Percentiles rank a stretch among this genome's conserved stretches.
phyloP scores from a whole-genome alignment of 2,329 filamentous ascomycete genomes.

The Balansia obtecta region DNA sequence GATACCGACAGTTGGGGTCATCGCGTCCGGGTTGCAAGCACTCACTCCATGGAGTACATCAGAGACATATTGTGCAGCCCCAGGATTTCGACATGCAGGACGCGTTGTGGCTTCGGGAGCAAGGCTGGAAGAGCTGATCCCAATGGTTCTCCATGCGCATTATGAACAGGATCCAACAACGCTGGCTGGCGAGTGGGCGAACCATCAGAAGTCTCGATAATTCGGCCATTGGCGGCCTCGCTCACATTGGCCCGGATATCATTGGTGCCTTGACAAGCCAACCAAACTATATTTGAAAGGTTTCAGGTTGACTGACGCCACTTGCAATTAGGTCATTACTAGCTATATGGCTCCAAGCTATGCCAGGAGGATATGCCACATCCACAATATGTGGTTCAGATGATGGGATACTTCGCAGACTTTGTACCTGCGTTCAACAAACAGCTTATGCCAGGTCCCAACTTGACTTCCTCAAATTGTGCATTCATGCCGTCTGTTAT shows the following conservation, averaged over 20 bases:
- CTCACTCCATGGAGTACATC: neutral
- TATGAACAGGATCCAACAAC: too few species aligned
- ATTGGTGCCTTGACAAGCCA: too few species aligned
- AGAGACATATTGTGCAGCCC: neutral
- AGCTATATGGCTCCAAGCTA: too few species aligned
- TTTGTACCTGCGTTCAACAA: neutral
- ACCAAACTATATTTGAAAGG: too few species aligned
- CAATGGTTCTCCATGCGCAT: too few species aligned
- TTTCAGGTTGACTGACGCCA: too few species aligned
- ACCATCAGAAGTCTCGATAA: too few species aligned
- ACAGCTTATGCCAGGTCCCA: neutral
- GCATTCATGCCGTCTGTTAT: neutral
- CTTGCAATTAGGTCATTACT: too few species aligned
- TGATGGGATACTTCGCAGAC: neutral
- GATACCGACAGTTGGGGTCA: slow-evolving; percentile 5
- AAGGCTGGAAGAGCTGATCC: neutral
- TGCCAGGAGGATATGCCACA: neutral
- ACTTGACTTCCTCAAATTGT: neutral
- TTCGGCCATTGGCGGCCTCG: too few species aligned
- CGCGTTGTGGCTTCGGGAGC: too few species aligned
- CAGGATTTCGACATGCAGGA: neutral
- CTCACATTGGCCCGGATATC: too few species aligned
- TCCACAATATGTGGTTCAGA: neutral
- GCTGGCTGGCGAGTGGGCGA: too few species aligned
- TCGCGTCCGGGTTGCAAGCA: neutral